phyloP scores from a whole-genome alignment of 139 green algal species.

The Coelastrella sp. region DNA sequence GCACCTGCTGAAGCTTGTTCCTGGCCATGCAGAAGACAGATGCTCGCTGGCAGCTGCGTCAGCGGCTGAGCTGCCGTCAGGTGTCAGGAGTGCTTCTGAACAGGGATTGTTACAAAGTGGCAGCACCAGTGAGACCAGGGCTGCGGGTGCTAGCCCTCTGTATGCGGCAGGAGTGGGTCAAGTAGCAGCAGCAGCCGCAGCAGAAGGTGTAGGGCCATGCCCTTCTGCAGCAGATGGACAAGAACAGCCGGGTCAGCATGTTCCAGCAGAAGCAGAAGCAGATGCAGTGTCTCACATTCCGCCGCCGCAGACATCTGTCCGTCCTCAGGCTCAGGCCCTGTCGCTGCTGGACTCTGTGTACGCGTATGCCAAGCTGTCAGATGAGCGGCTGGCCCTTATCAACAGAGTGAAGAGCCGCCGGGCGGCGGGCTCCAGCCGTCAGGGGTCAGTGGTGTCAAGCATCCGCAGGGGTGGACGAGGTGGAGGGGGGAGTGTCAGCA shows the following conservation, averaged over 20 bases:
- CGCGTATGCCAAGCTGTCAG: conserved; percentile 42
- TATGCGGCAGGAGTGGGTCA: not conserved
- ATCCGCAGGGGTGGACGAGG: not conserved
- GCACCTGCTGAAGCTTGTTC: conserved; percentile 37
- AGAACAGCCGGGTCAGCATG: not conserved
- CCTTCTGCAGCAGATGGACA: not conserved
- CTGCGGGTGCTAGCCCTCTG: not conserved
- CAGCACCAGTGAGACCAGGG: not conserved
- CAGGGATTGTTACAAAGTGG: not conserved
- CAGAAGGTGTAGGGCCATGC: not conserved
- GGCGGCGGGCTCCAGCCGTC: not conserved
- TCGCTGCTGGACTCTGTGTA: conserved; percentile 37
- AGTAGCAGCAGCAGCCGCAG: not conserved
- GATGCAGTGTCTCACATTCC: not conserved
- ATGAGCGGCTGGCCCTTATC: conserved; percentile 31
- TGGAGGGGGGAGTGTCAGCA: conserved; percentile 20
- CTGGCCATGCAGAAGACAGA: not conserved
- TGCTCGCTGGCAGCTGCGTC: not conserved
- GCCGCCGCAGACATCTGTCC: not conserved
- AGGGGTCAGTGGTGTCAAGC: conserved; percentile 2
- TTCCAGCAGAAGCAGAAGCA: not conserved
- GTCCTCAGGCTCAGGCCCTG: conserved; percentile 20
- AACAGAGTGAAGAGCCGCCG: conserved; percentile 38
- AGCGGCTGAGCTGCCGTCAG: not conserved
- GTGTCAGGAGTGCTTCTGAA: not conserved